A percentile compares a stretch with the other conserved stretches of the same genome.
Conservation (phyloP, 352 stramenopile species). For the Phytophthora kernoviae region DNA sequence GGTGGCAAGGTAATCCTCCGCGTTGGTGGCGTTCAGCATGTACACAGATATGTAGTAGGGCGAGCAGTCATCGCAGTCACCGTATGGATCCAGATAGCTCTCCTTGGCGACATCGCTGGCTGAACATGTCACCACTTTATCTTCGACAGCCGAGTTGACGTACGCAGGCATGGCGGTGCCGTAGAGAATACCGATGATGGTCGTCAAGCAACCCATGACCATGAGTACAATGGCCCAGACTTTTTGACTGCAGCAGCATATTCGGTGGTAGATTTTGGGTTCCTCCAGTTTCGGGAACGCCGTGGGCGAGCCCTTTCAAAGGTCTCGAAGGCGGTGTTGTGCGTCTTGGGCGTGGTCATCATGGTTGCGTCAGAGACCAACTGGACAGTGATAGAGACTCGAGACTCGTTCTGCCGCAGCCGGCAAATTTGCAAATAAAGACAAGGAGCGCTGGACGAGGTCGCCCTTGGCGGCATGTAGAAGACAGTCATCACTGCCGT, state of each 20-base stretch:
- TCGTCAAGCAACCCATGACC: constrained; percentile 37
- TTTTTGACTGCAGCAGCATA: constrained; percentile 42
- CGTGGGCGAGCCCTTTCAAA: constrained; percentile 31
- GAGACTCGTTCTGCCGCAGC: background rate
- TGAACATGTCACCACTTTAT: constrained; percentile 46
- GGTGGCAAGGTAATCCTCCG: constrained; percentile 54
- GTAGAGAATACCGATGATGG: constrained; percentile 59
- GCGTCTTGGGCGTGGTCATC: constrained; percentile 29
- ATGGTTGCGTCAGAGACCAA: constrained; percentile 3
- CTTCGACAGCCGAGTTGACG: constrained; percentile 51
- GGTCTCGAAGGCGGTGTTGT: constrained; percentile 27
- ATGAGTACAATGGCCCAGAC: constrained; percentile 41
- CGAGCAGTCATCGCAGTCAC: constrained; percentile 78
- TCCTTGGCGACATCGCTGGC: constrained; percentile 42
- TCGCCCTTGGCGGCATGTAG: constrained; percentile 10
- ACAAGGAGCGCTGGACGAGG: constrained; percentile 7
- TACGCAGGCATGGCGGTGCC: constrained; percentile 55
- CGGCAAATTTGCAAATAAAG: constrained; percentile 32
- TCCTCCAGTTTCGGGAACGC: constrained; percentile 36
- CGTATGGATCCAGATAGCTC: constrained; percentile 59
- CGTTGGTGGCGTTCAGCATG: constrained; percentile 84
- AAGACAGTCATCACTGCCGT: constrained; percentile 11
- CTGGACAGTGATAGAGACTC: background rate
- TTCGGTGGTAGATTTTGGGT: constrained; percentile 1
- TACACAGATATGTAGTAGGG: constrained; percentile 72